Conservation (phyloP, 2,329 filamentous ascomycete species). For the Dactylellina sp. region DNA sequence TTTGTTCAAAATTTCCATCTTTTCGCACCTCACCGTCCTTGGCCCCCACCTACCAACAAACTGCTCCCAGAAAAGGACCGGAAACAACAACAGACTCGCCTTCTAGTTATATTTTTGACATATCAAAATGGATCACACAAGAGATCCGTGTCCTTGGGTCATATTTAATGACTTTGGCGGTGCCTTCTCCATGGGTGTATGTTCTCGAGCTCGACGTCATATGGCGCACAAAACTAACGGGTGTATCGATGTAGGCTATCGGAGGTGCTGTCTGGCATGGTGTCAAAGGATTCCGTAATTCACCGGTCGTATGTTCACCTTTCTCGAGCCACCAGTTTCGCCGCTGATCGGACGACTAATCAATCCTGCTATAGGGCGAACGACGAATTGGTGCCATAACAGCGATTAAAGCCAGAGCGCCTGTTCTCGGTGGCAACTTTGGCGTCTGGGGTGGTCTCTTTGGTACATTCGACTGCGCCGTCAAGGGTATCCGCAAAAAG, state of each 20-base stretch:
- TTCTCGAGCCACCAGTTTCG: background rate
- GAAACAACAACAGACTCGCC: background rate
- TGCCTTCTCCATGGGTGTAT: conserved; percentile 94
- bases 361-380: conserved; percentile 75
- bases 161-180: conserved; percentile 97
- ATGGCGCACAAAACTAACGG: conserved; percentile 30
- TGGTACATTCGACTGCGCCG: conserved; percentile 93
- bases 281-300: conserved; percentile 92
- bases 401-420: conserved; percentile 96
- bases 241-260: conserved; percentile 70
- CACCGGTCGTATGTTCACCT: conserved; percentile 66
- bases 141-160: conserved; percentile 97
- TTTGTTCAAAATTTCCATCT: background rate
- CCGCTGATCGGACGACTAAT: background rate
- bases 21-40: background rate
- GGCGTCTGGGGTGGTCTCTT: conserved; percentile 98
- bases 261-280: conserved; percentile 93
- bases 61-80: too few relatives aligned
- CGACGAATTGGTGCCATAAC: conserved; percentile 94
- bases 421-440: conserved; percentile 96
- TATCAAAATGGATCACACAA: conserved; percentile 85
- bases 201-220: conserved; percentile 62
- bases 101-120: background rate
- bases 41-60: background rate
- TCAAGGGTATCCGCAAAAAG: conserved; percentile 94